Conservation (phyloP, 2,329 filamentous ascomycete genomes). For the Polychaeton citri region DNA sequence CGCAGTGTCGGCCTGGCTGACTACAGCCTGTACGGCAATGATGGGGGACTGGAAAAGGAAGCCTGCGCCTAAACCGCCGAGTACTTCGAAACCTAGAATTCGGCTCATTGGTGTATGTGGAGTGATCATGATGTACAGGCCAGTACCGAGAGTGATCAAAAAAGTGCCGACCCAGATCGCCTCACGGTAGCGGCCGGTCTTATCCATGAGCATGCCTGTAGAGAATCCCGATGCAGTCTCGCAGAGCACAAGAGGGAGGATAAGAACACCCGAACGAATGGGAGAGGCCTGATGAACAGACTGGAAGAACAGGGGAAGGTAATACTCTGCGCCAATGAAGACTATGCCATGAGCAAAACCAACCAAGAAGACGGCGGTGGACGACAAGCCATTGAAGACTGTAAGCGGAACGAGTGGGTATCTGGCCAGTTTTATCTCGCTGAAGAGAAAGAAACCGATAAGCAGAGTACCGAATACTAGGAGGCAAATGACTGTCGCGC, state of each 20-base stretch:
- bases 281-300: slow-evolving; percentile 49
- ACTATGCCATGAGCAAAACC: slow-evolving; percentile 36
- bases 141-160: slow-evolving; percentile 33
- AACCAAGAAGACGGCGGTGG: slow-evolving; percentile 42
- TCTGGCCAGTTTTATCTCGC: slow-evolving; percentile 50
- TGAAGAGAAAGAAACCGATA: slow-evolving; percentile 41
- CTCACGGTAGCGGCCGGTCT: slow-evolving; percentile 35
- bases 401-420: slow-evolving; percentile 56
- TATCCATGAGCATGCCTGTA: slow-evolving; percentile 36
- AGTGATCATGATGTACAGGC: slow-evolving; percentile 31
- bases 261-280: slow-evolving; percentile 45
- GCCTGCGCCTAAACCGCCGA: slow-evolving; percentile 39
- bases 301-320: slow-evolving; percentile 62
- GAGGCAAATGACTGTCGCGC: slow-evolving; percentile 41
- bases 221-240: slow-evolving; percentile 33
- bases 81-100: slow-evolving; percentile 36
- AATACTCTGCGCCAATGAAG: slow-evolving; percentile 55
- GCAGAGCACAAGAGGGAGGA: slow-evolving; percentile 45
- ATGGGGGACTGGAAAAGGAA: slow-evolving; percentile 42
- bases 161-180: slow-evolving; percentile 32
- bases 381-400: slow-evolving; percentile 44
- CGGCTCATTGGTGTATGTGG: slow-evolving; percentile 23
- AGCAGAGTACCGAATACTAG: slow-evolving; percentile 38
- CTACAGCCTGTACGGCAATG: slow-evolving; percentile 41
- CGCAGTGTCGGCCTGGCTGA: slow-evolving; percentile 32